phyloP scores from a whole-genome alignment of 495 filamentous ascomycete species.

The Pyronema omphalodes region DNA sequence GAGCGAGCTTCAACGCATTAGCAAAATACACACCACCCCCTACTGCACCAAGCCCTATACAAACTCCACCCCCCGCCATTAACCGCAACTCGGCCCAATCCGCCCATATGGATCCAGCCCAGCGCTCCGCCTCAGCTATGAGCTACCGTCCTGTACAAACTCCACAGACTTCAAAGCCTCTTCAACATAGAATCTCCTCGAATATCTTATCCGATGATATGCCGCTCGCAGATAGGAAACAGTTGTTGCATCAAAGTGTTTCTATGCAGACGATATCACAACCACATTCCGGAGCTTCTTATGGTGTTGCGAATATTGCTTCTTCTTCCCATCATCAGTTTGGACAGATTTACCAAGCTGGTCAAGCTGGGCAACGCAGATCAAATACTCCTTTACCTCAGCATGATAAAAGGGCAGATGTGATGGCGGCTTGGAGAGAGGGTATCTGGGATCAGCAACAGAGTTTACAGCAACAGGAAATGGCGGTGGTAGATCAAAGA shows the following conservation, averaged over 20 bases:
- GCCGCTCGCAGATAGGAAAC: constrained; percentile 51
- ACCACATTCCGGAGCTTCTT: background rate
- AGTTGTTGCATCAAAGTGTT: constrained; percentile 31
- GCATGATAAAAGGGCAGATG: constrained; percentile 19
- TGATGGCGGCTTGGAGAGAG: constrained; percentile 59
- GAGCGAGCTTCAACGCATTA: constrained; percentile 27
- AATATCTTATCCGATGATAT: constrained; percentile 43
- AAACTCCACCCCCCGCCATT: too few species aligned
- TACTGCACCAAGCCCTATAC: background rate
- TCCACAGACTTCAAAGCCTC: too few species aligned
- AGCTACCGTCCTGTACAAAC: too few species aligned
- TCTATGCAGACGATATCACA: constrained; percentile 2
- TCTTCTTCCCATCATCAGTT: too few species aligned
- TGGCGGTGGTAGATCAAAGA: constrained; percentile 26
- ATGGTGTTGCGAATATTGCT: too few species aligned
- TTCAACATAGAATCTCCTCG: too few species aligned
- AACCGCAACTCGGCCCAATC: too few species aligned
- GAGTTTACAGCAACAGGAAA: constrained; percentile 25
- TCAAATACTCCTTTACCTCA: background rate
- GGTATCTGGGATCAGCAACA: constrained; percentile 46
- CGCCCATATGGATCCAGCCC: too few species aligned
- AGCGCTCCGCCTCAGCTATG: too few species aligned
- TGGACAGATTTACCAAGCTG: background rate
- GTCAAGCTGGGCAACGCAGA: background rate
- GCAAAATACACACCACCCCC: constrained; percentile 11